Conservation (phyloP, 305 asterid genomes). For the Fraxinus greggii region DNA sequence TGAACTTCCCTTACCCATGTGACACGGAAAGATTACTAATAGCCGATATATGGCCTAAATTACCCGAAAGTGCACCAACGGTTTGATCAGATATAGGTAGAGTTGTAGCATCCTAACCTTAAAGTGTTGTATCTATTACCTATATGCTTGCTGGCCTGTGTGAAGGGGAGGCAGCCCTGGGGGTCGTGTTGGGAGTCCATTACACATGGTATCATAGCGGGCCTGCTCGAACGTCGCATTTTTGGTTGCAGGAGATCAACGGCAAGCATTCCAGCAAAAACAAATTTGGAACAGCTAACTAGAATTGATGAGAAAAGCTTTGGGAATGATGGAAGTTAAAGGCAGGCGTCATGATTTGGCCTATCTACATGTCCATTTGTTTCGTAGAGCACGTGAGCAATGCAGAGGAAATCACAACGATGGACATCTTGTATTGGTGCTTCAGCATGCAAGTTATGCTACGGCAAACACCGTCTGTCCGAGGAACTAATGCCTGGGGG, state of each 20-base stretch:
- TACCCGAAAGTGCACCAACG: not conserved
- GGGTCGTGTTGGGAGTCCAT: not conserved
- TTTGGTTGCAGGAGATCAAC: not conserved
- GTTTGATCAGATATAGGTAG: not conserved
- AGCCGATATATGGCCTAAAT: not conserved
- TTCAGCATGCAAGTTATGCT: not conserved
- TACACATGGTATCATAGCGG: not conserved
- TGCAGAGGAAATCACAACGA: not conserved
- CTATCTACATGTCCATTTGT: not conserved
- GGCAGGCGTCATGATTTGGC: not conserved
- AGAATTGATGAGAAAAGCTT: not conserved
- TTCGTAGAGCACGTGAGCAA: not conserved
- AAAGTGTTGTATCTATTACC: not conserved
- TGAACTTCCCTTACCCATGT: not conserved
- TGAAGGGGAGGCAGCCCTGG: not conserved
- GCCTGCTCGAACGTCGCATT: not conserved
- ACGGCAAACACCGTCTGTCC: not conserved
- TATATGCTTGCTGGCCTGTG: not conserved
- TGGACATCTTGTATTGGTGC: not conserved
- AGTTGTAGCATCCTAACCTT: not conserved
- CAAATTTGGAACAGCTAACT: not conserved
- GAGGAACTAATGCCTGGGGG: not conserved
- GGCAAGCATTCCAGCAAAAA: not conserved
- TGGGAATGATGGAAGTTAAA: not conserved
- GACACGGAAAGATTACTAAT: not conserved